Evolutionary conservation across 106 monocot species (phyloP), one percentile per base, ranked within the genome.

Genomic region (Apostasia ramifera): DNA sequence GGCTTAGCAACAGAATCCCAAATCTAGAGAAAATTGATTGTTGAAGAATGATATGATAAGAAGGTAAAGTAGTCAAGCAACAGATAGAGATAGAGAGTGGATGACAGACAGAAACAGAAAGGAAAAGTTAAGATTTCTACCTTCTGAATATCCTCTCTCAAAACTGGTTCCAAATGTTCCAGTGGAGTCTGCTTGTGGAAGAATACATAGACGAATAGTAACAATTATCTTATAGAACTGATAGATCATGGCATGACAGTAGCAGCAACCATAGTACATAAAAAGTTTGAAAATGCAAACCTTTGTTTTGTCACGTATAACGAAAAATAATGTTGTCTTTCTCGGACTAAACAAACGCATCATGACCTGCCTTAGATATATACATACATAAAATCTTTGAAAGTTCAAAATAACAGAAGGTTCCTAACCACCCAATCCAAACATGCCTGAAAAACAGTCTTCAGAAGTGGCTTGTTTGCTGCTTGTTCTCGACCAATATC

Each of bases 401-500:
- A 26, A 26, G 26, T 26, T 26, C 26, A 26, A 26, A 26, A 26
- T 26, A 26, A 26, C 26, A 26, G 26, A 26, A 26, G 26, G 26
- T 26, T 26, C 26, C 26, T 26, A 26, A 26, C 26, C 26, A 12
- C 55, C 5, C 6, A 11, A 70, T 44, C 14, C 63, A 59, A 4
- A 3, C 42, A 54, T 66, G 82, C 91, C 87, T 91, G 82, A 71
- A 91, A 91, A 12, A 91, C 87, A 37, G 84, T 91, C 56, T 84
- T 91, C 59, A 91, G 47, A 61, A 91, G 84, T 50, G 87, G 91
- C 59, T 73, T 87, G 70, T 87, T 91, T 59, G 91, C 86, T 78
- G 91, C 91, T 5, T 91, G 91, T 69, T 91, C 91, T 13, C 86
- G 81, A 4, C 91, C 91, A 72, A 91, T 91, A 57, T 91, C 91